These are phyloP conservation scores for Fusarium pilosicola DNA, from an alignment of 2,329 filamentous ascomycete species.

Conservation along the genomic window DNA sequence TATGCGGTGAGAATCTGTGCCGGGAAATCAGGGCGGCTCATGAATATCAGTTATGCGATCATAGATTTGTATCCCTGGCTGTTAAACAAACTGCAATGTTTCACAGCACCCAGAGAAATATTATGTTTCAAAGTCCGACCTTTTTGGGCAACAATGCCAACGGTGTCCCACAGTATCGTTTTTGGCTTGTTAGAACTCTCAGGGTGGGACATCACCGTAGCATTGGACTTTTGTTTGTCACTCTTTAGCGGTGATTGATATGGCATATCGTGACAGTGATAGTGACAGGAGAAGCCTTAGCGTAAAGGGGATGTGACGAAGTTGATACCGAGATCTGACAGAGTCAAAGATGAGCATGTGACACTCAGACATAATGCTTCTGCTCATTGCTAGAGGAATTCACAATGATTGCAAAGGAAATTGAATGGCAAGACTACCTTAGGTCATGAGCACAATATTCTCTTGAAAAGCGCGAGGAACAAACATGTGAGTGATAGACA, in stretches of 20 bases:
- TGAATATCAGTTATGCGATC: not conserved
- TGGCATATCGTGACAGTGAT: conserved; percentile 18
- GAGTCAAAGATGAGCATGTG: not conserved
- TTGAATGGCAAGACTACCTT: not conserved
- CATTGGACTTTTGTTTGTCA: conserved; percentile 7
- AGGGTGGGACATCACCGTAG: not conserved
- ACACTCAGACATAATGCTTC: not conserved
- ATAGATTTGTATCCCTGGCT: not conserved
- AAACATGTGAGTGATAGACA: not conserved
- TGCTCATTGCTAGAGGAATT: not conserved
- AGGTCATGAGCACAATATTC: not conserved
- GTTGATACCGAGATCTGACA: not conserved
- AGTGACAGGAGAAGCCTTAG: conserved; percentile 17
- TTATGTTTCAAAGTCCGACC: not conserved
- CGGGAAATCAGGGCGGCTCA: not conserved
- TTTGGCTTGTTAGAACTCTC: not conserved
- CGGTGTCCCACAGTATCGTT: not conserved
- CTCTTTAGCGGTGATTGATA: not conserved
- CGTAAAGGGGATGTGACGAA: conserved; percentile 2
- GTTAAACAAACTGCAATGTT: not conserved
- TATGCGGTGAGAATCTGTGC: conserved; percentile 20
- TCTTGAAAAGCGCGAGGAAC: not conserved
- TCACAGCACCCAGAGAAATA: not conserved
- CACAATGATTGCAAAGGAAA: not conserved
- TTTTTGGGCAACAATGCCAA: not conserved